These are phyloP conservation scores for Wickerhamomyces strasburgensis DNA, from an alignment of 805 yeast species.

Conservation along the genomic window DNA sequence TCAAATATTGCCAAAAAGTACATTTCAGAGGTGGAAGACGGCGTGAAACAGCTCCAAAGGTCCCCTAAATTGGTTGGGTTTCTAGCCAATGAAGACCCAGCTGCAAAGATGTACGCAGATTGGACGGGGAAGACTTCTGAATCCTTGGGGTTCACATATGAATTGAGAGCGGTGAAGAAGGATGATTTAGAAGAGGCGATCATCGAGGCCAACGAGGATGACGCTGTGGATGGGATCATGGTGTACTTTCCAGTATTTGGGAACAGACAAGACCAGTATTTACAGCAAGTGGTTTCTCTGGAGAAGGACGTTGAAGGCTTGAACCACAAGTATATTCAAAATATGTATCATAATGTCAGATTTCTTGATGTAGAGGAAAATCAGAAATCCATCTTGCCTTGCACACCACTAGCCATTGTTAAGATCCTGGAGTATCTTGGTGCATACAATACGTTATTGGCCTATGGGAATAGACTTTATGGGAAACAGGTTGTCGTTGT, in stretches of 20 bases:
- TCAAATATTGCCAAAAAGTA: constrained; percentile 81
- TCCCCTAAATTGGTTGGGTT: constrained; percentile 85
- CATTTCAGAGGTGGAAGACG: constrained; percentile 61
- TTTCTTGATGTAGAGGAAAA: constrained; percentile 67
- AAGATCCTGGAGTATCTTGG: constrained; percentile 88
- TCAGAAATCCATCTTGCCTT: constrained; percentile 83
- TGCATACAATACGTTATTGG: constrained; percentile 74
- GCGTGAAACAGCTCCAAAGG: constrained; percentile 47
- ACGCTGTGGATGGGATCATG: constrained; percentile 82
- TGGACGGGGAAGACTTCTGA: constrained; percentile 94
- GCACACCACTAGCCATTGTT: constrained; percentile 94
- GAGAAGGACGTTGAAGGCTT: constrained; percentile 97
- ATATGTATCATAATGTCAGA: constrained; percentile 90
- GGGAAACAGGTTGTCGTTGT: constrained; percentile 91
- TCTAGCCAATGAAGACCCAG: constrained; percentile 89
- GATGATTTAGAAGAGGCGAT: constrained; percentile 83
- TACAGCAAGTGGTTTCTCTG: constrained; percentile 87
- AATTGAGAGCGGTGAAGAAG: constrained; percentile 63
- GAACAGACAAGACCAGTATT: constrained; percentile 88
- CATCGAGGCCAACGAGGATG: constrained; percentile 76
- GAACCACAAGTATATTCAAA: constrained; percentile 85
- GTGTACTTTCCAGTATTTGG: constrained; percentile 98
- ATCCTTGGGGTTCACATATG: constrained; percentile 80
- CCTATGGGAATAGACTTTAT: constrained; percentile 86
- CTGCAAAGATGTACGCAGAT: constrained; percentile 89